Percentiles rank a stretch among this genome's conserved stretches.
phyloP scores from a whole-genome alignment of 345 rosid species.

The Sisymbrium irio region DNA sequence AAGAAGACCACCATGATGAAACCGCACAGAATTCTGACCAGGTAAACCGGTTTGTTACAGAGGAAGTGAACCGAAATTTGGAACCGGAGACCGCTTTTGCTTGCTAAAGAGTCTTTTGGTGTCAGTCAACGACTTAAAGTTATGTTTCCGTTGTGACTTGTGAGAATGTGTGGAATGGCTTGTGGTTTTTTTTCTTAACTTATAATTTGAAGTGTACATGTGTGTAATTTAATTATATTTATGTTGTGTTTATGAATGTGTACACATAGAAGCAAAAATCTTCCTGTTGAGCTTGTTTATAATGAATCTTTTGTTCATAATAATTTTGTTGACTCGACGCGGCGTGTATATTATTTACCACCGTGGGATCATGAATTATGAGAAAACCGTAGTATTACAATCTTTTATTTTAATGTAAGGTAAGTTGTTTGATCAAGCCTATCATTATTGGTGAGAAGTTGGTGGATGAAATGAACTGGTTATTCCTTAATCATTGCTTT shows the following conservation, averaged over 20 bases:
- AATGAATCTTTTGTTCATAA: slow-evolving; percentile 7
- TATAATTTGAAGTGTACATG: slow-evolving; percentile 19
- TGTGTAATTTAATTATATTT: slow-evolving; percentile 3
- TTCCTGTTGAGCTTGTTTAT: slow-evolving; percentile 11
- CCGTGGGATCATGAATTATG: not conserved
- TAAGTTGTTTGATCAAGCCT: not conserved
- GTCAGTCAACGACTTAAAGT: not conserved
- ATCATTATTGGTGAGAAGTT: not conserved
- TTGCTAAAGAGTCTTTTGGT: slow-evolving; percentile 15
- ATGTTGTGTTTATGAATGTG: slow-evolving; percentile 27
- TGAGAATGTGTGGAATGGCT: slow-evolving; percentile 22
- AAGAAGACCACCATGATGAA: slow-evolving; percentile 32
- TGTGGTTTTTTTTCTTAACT: slow-evolving; percentile 1
- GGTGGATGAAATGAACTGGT: slow-evolving; percentile 21
- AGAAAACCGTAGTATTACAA: not conserved
- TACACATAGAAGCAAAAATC: slow-evolving; percentile 9
- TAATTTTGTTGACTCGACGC: not conserved
- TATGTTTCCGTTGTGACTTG: slow-evolving; percentile 7
- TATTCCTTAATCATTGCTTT: slow-evolving; percentile 21
- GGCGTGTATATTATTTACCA: not conserved
- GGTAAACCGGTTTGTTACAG: slow-evolving; percentile 17
- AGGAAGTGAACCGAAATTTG: slow-evolving; percentile 34
- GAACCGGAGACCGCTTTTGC: slow-evolving; percentile 26
- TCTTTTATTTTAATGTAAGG: not conserved
- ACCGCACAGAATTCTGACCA: slow-evolving; percentile 31